Conservation (phyloP, 2,329 filamentous ascomycete genomes). For the Verticillium isaacii region DNA sequence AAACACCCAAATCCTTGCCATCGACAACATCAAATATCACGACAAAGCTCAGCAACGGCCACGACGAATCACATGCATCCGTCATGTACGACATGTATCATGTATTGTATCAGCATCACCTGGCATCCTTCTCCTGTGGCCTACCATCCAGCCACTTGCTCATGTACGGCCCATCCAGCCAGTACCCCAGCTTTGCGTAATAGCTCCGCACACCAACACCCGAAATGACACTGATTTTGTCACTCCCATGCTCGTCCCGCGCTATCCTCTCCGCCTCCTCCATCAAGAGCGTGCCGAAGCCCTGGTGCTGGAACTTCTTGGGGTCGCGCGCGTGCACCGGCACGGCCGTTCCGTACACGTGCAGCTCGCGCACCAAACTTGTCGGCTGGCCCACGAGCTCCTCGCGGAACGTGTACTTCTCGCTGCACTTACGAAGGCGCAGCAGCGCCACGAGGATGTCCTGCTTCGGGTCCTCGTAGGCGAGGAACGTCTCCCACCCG, state of each 20-base stretch:
- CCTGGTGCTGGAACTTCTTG: slow-evolving; percentile 96
- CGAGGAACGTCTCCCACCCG: slow-evolving; percentile 97
- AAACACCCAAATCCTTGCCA: too few species aligned
- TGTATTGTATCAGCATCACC: not conserved
- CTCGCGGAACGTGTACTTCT: slow-evolving; percentile 85
- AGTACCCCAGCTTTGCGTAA: slow-evolving; percentile 89
- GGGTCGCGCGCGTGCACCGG: slow-evolving; percentile 93
- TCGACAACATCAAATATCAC: not conserved
- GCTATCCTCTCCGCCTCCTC: slow-evolving; percentile 96
- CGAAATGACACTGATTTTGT: slow-evolving; percentile 96
- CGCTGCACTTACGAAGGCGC: slow-evolving; percentile 82
- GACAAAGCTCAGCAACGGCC: not conserved
- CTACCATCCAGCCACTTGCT: slow-evolving; percentile 58
- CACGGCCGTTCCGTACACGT: slow-evolving; percentile 97
- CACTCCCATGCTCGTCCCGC: slow-evolving; percentile 85
- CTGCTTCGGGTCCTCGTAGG: slow-evolving; percentile 97
- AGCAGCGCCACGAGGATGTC: slow-evolving; percentile 93
- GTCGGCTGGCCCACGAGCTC: slow-evolving; percentile 84
- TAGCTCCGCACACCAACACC: slow-evolving; percentile 95
- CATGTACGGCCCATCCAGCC: slow-evolving; percentile 86
- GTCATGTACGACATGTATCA: not conserved
- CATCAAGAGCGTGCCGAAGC: slow-evolving; percentile 94
- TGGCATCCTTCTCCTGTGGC: not conserved
- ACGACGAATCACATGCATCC: not conserved
- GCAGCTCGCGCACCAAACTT: slow-evolving; percentile 87